A percentile compares a stretch with the other conserved stretches of the same genome.
Conservation (phyloP, 495 filamentous ascomycete genomes). For the Penicillium chermesinum region DNA sequence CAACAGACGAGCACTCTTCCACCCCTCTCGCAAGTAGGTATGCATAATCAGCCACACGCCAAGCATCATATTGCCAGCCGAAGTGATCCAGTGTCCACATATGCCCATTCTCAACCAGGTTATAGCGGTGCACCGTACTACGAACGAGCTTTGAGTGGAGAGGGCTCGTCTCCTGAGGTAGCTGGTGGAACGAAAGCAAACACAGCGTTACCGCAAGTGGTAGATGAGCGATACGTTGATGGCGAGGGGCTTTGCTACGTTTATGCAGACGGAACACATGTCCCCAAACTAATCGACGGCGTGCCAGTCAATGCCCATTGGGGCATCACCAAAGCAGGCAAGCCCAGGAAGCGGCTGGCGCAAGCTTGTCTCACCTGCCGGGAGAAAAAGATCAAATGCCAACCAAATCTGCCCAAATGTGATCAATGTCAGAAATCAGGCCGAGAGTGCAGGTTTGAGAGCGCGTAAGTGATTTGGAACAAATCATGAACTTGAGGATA, state of each 20-base stretch:
- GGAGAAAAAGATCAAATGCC: slow-evolving; percentile 96
- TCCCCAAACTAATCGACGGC: slow-evolving; percentile 79
- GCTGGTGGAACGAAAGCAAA: slow-evolving; percentile 12
- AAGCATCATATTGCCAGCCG: slow-evolving; percentile 17
- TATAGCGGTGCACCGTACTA: slow-evolving; percentile 12
- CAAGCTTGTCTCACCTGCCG: slow-evolving; percentile 87
- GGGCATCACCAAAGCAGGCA: slow-evolving; percentile 90
- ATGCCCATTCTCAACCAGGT: slow-evolving; percentile 12
- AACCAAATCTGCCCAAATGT: slow-evolving; percentile 78
- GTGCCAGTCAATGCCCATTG: slow-evolving; percentile 84
- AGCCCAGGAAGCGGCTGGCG: slow-evolving; percentile 81
- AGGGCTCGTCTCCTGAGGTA: slow-evolving; percentile 20
- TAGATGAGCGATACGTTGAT: slow-evolving; percentile 52
- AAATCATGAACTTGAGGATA: background rate
- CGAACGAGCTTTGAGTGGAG: slow-evolving; percentile 14
- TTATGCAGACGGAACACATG: slow-evolving; percentile 81
- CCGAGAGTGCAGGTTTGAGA: slow-evolving; percentile 77
- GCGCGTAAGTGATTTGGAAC: slow-evolving; percentile 60
- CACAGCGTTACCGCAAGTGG: slow-evolving; percentile 37
- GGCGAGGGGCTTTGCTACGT: slow-evolving; percentile 81
- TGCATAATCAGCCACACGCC: slow-evolving; percentile 17
- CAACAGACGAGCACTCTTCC: slow-evolving; percentile 25
- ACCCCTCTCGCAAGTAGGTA: slow-evolving; percentile 31
- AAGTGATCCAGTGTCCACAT: slow-evolving; percentile 17
- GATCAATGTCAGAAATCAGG: slow-evolving; percentile 89